Base-by-base conservation (phyloP, 2,329 filamentous ascomycete species). In the Fusarium cyanostomum region DNA sequence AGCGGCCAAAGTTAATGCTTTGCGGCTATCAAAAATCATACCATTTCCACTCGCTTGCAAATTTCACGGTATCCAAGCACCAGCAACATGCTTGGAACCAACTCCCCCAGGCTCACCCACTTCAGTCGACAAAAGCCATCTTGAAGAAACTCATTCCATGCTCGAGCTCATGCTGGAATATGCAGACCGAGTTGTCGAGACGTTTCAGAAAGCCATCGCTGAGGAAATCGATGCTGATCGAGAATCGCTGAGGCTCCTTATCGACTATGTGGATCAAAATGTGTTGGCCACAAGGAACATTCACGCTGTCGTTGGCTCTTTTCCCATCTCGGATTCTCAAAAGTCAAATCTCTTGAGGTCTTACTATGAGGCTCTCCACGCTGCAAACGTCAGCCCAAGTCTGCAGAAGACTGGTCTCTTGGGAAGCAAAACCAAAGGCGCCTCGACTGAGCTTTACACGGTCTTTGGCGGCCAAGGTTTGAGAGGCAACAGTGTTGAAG, bases 381-480 rank as follows among this genome's bases (percentile, higher is more conserved):
- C 43, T 15, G 55, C 50, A 18, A 21, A 56, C 11, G 3, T 58
- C 27, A 38, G 38, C 43, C 43, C 37, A 38, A 8, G 11, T 13
- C 37, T n/a, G 5, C 55, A 54, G 10, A 15, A 44, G 37, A 34
- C 7, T 11, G 55, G 55, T 28, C 42, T 58, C n/a, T 58, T 58
- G 37, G 55, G 42, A 12, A 33, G 21, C 33, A 24, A 15, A 16
- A 24, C 42, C 13, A 18, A 33, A 43, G 35, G 11, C 13, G 7
- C 12, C 11, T 6, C 35, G 27, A 18, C 26, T 8, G 11, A 12
- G 16, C 49, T 58, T 33, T 54, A 54, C 37, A 54, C 49, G 7
- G n/a, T 58, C 31, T 58, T 58, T 49, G 55, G 55, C 2, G 55
- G 55, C n/a, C 55, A 58, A 21, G 55, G 55, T 11, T 16, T 58